Base-by-base conservation (phyloP, 2,329 filamentous ascomycete species). In the Scedosporium minutisporum region DNA sequence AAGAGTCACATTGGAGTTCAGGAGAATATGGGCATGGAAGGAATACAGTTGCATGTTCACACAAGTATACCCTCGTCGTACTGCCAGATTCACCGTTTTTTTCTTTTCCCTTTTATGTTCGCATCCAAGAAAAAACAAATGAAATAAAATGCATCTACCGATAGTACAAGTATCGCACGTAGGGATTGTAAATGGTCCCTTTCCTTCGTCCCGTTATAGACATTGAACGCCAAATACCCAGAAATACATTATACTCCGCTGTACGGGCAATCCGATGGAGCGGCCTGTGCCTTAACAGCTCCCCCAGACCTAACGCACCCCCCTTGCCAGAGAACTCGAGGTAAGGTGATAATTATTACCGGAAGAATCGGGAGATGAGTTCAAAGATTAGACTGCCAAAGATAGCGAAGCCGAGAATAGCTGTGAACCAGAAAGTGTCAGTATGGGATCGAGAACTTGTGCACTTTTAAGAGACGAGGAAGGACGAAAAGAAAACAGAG, bases 321-420 rank as follows among this genome's bases (percentile, higher is more conserved):
- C n/a, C 18, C 44, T 21, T 48, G 18, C 12, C 9, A 41, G 38
- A 59, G 57, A 44, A 21, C 18, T 5, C 38, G 3, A 46, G 16
- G 21, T 6, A 59, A 59, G 25, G 5, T 10, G 3, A 18, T 14
- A 21, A 63, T 58, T 62, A 55, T 44, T 27, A 76, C 29, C 68
- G 66, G 71, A 82, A 81, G 73, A 85, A 77, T 68, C 82, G 81
- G 53, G 82, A 80, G 65, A 86, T 68, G 62, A 78, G 74, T 72
- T 86, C 83, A 69, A 86, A 84, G 67, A 85, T 65, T 29, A 86
- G 75, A 44, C 84, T 84, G 64, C 84, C 84, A 65, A 87, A 82
- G 68, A 87, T 75, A 69, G 86, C 75, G 71, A 87, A 87, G 42
- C 71, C 83, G 67, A 87, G 81, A 57, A 87, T 64, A 29, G 69